Evolutionary conservation across 192 early-diverging fungal genomes (phyloP).

Genomic region (Coemansia sp.): DNA sequence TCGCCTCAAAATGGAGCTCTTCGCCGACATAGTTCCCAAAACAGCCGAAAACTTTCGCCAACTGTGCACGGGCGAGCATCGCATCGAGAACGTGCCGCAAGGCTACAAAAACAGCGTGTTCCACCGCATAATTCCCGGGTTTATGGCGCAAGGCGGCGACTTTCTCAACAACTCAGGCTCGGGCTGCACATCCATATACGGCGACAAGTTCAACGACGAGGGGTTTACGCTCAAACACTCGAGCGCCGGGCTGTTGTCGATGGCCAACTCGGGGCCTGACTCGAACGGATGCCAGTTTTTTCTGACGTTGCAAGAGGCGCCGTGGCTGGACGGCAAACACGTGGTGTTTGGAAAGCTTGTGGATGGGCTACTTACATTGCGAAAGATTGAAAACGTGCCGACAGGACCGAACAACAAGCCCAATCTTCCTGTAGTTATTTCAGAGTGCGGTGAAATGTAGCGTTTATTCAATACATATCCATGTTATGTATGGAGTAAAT

Average conservation of each 20-base stretch:
- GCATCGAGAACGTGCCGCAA: conserved; percentile 67
- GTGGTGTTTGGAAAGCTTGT: conserved; percentile 93
- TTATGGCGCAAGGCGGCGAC: conserved; percentile 84
- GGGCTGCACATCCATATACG: conserved; percentile 77
- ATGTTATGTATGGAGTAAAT: background rate
- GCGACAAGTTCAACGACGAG: conserved; percentile 89
- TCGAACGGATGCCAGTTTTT: conserved; percentile 91
- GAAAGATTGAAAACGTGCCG: conserved; percentile 75
- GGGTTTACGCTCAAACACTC: conserved; percentile 84
- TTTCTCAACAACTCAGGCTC: conserved; percentile 70
- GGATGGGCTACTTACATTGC: conserved; percentile 74
- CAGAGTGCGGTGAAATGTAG: conserved; percentile 86
- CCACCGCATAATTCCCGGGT: conserved; percentile 75
- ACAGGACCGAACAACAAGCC: conserved; percentile 82
- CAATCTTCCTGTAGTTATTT: conserved; percentile 70
- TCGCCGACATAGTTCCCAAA: conserved; percentile 60
- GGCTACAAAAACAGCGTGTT: conserved; percentile 67
- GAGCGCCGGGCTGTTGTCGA: conserved; percentile 61
- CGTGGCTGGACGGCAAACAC: conserved; percentile 87
- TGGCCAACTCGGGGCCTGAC: conserved; percentile 75
- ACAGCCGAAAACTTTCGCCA: conserved; percentile 97
- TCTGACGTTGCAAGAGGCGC: conserved; percentile 80
- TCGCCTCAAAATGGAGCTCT: conserved; percentile 64
- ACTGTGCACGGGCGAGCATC: conserved; percentile 94
- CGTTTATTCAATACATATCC: background rate